Evolutionary conservation across 2,329 filamentous ascomycete genomes (phyloP), one percentile per base, ranked within the genome.

Genomic region (Colletotrichum destructivum): DNA sequence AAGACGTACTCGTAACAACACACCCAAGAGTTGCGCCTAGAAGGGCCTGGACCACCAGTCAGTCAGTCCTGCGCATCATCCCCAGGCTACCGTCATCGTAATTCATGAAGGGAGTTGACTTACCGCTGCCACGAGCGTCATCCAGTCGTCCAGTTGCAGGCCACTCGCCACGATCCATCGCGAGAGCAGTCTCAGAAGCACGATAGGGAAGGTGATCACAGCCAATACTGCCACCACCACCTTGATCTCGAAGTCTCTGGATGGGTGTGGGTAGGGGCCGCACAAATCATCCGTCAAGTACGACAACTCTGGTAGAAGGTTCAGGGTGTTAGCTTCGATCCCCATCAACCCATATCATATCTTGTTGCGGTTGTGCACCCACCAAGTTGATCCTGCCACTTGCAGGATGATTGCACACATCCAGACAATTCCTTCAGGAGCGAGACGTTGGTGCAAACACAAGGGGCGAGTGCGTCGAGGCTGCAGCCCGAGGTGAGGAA

Each of bases 381-480:
- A 73, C 71, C n/a, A 13, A 71, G 21, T 49, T 71, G 67, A 18
- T 71, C 67, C 44, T 60, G 18, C 38, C 52, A 73, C 2, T 23
- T 61, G 38, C 67, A 71, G 2, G 67, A 59, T 8, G 46, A 44
- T 1, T 67, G 62, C 2, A 71, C 62, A 54, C 67, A 73, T 9
- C n/a, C 46, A 13, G 67, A 71, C 23, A 71, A 16, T 4, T 40
- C 47, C 8, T 62, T 16, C 5, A 73, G 31, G 12, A 73, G 59
- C 0, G 71, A 67, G 31, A 66, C 26, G 23, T 71, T 73, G 31
- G 67, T 73, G 57, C 67, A 73, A 12, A 71, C 21, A 13, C 67
- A 71, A 2, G 57, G 44, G 3, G 62, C 61, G 31, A 73, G 55
- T 35, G 46, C 46, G 26, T 71, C 67, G 15, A 64, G 12, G 9